phyloP scores from a whole-genome alignment of 2,329 filamentous ascomycete species.

The Fusarium hainanense region DNA sequence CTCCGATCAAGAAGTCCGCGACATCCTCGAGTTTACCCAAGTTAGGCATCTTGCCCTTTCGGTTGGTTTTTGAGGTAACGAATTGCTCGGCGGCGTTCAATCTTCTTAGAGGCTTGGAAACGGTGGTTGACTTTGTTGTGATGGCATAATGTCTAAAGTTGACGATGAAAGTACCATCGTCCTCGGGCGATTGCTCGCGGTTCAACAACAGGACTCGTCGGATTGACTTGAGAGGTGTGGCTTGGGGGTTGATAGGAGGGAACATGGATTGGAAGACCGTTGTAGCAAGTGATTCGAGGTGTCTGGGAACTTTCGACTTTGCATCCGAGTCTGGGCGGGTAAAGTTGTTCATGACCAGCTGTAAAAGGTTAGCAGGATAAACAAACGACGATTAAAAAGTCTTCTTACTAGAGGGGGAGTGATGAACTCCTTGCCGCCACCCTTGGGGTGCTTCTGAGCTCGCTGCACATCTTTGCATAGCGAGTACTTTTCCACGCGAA shows the following conservation, averaged over 20 bases:
- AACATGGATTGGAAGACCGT: slow-evolving; percentile 97
- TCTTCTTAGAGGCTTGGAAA: slow-evolving; percentile 85
- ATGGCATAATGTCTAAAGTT: slow-evolving; percentile 96
- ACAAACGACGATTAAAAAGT: background rate
- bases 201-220: slow-evolving; percentile 91
- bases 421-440: slow-evolving; percentile 85
- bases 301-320: slow-evolving; percentile 82
- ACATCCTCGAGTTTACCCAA: slow-evolving; percentile 92
- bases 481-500: slow-evolving; percentile 94
- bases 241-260: slow-evolving; percentile 92
- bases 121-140: slow-evolving; percentile 84
- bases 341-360: slow-evolving; percentile 99
- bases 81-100: slow-evolving; percentile 88
- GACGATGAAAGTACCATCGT: slow-evolving; percentile 79
- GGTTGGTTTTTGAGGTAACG: slow-evolving; percentile 67
- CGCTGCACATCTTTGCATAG: slow-evolving; percentile 90
- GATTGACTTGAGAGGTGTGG: slow-evolving; percentile 90
- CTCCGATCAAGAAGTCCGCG: slow-evolving; percentile 91
- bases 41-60: slow-evolving; percentile 82
- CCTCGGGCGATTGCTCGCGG: slow-evolving; percentile 71
- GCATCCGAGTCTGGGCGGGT: slow-evolving; percentile 70
- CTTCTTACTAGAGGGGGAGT: slow-evolving; percentile 79
- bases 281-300: slow-evolving; percentile 91
- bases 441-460: slow-evolving; percentile 83
- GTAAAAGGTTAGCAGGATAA: slow-evolving; percentile 42